These are phyloP conservation scores for Neurospora crassa DNA, from an alignment of 2,329 filamentous ascomycete species.

Conservation along the genomic window DNA sequence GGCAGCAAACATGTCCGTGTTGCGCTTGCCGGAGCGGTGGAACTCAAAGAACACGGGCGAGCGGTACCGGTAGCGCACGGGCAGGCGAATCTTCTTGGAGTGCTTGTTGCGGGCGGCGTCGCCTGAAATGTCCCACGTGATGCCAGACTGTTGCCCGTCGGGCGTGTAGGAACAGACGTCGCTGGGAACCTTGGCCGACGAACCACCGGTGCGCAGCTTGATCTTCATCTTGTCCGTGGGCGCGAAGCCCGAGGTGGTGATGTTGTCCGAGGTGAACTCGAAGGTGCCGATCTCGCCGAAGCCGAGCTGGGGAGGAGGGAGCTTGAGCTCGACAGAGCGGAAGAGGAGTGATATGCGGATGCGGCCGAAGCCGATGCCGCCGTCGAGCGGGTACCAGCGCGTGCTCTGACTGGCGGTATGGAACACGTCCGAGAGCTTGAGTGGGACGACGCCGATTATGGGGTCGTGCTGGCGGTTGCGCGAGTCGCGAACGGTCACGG, in stretches of 20 bases:
- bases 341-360: constrained; percentile 84
- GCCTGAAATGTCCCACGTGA: constrained; percentile 40
- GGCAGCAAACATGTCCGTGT: constrained; percentile 64
- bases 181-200: constrained; percentile 59
- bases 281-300: constrained; percentile 91
- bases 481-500: constrained; percentile 78
- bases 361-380: constrained; percentile 85
- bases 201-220: constrained; percentile 75
- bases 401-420: constrained; percentile 79
- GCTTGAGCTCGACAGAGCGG: constrained; percentile 74
- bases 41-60: constrained; percentile 88
- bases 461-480: constrained; percentile 90
- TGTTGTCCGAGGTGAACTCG: constrained; percentile 65
- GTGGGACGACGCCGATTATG: constrained; percentile 81
- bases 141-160: constrained; percentile 32
- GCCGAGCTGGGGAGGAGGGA: constrained; percentile 78
- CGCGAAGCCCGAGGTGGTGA: constrained; percentile 55
- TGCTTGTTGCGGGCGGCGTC: constrained; percentile 27
- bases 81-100: constrained; percentile 52
- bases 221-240: constrained; percentile 63
- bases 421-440: constrained; percentile 82
- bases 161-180: constrained; percentile 49
- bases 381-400: constrained; percentile 93
- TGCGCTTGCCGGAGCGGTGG: constrained; percentile 56
- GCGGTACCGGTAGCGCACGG: constrained; percentile 83